Evolutionary conservation across 2,329 filamentous ascomycete genomes (phyloP), one percentile per base, ranked within the genome.

Genomic region (Dactylonectria estremocensis): DNA sequence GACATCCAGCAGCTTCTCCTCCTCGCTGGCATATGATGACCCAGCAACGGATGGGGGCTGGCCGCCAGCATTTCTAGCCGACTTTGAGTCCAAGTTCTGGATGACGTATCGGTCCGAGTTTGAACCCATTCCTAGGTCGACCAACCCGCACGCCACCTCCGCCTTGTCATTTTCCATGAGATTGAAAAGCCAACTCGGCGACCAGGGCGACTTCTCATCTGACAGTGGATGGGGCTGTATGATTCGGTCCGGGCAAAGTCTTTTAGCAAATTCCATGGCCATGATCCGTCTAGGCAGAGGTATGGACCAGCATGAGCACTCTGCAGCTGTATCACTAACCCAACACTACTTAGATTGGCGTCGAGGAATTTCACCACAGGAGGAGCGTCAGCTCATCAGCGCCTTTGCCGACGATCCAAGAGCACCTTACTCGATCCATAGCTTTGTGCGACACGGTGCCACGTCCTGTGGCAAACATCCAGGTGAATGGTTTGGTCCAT

Each of bases 181-280:
- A 57, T 85, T 98, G 73, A 93, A 95, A 76, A 95, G 87, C 61
- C 92, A 94, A 76, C 83, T 98, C 6, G 88, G 90, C 11, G 94
- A 97, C 55, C 89, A 93, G 64, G 87, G 87, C 28, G 95, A 93
- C 5, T 99, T 98, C 81, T 93, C 94, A 11, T 95, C 94, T 2
- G 96, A 99, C 79, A 95, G 94, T 10, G 96, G 96, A 58, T 99
- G 97, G 95, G 96, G 96, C 0, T 99, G 96, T 78, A 99, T 99
- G 96, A 98, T 99, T 74, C 88, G 96, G 67, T 98, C 95, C 6
- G 96, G 96, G 3, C 96, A 99, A 83, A 95, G 94, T 76, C 86
- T 99, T 28, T 85, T 99, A 48, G 95, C 95, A 50, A 99, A 98
- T 80, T 88, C 95, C 1, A 85, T 98, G 74, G 83, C 90, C 18